These are phyloP conservation scores for Solanum hybrid DNA, from an alignment of 305 asterid genomes.

Conservation along the genomic window DNA sequence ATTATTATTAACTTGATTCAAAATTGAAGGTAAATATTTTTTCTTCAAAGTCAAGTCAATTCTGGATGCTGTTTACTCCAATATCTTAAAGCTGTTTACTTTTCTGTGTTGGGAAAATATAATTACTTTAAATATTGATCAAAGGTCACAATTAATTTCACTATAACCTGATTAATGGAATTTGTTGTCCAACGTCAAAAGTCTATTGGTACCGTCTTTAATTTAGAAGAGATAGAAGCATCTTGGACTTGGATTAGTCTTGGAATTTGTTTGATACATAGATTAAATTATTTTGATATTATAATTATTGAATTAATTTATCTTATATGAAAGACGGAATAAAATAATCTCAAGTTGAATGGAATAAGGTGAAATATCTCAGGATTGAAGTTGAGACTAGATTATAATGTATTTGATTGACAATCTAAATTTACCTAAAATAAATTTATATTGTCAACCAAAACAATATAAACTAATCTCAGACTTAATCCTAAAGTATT, in stretches of 20 bases:
- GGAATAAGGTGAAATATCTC: background rate
- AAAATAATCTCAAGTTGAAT: background rate
- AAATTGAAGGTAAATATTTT: background rate
- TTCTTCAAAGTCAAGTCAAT: background rate
- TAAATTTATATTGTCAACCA: too few species aligned
- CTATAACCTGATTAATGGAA: background rate
- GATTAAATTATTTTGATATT: background rate
- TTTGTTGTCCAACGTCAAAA: background rate
- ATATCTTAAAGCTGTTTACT: background rate
- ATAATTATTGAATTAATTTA: background rate
- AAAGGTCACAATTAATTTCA: background rate
- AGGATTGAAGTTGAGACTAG: background rate
- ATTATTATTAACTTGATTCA: background rate
- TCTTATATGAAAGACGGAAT: background rate
- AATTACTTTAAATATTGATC: background rate
- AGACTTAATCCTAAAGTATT: background rate
- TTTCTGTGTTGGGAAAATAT: background rate
- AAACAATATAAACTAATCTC: background rate
- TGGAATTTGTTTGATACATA: too few species aligned
- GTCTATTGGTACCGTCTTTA: background rate
- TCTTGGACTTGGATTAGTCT: background rate
- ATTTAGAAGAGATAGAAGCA: background rate
- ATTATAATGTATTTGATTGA: background rate
- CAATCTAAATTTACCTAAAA: too few species aligned
- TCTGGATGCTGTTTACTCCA: background rate